Conservation (phyloP, 2,329 filamentous ascomycete genomes). For the Stagonosporopsis tanaceti region DNA sequence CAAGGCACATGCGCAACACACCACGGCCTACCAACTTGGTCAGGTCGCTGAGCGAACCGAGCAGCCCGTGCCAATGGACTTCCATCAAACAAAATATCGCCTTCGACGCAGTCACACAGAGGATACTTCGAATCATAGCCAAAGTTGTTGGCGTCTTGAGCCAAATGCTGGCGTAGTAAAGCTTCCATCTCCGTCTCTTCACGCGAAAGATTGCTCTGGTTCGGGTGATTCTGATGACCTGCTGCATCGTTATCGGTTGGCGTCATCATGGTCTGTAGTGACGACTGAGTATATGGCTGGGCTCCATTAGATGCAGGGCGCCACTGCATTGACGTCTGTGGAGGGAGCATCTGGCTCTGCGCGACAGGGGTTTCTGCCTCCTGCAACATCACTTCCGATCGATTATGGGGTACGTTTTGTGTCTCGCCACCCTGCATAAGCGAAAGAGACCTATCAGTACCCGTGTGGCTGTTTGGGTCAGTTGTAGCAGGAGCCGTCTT, state of each 20-base stretch:
- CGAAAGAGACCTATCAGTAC: neutral
- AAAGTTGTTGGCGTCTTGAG: neutral
- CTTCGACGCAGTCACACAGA: slow-evolving; percentile 22
- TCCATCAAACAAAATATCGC: slow-evolving; percentile 6
- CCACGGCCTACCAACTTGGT: slow-evolving; percentile 5
- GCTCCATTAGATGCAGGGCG: too few species aligned
- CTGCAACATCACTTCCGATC: neutral
- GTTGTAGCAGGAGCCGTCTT: neutral
- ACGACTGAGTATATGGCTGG: neutral
- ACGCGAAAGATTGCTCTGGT: neutral
- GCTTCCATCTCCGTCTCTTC: slow-evolving; percentile 9
- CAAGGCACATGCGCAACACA: slow-evolving; percentile 10
- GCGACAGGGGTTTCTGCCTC: neutral
- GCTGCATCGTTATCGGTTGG: neutral
- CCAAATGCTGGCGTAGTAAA: neutral
- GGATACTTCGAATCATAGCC: slow-evolving; percentile 4
- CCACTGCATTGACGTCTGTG: neutral
- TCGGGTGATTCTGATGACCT: neutral
- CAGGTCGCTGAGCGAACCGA: slow-evolving; percentile 11
- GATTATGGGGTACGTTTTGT: neutral
- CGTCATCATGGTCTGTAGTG: neutral
- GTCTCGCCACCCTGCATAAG: too few species aligned
- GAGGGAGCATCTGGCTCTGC: neutral
- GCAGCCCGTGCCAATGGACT: slow-evolving; percentile 22
- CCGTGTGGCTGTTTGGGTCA: neutral